Conservation (phyloP, 2,329 filamentous ascomycete genomes). For the Penicillium aurantiogriseum region DNA sequence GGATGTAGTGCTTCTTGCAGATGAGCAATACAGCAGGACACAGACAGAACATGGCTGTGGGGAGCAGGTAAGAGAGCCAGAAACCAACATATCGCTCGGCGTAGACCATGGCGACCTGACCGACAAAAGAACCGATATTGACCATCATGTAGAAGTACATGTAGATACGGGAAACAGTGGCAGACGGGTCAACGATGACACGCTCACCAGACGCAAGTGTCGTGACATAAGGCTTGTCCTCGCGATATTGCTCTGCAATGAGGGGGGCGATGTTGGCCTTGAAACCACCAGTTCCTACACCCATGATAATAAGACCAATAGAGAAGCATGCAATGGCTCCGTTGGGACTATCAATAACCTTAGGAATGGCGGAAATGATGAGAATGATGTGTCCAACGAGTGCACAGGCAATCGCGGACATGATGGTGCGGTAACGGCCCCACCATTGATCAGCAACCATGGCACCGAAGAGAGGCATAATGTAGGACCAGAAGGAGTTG, state of each 20-base stretch:
- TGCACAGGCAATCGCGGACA: slow-evolving; percentile 62
- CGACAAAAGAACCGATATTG: slow-evolving; percentile 63
- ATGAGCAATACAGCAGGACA: slow-evolving; percentile 62
- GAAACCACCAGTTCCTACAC: slow-evolving; percentile 76
- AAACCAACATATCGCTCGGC: slow-evolving; percentile 75
- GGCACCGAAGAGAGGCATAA: slow-evolving; percentile 59
- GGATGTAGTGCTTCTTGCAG: slow-evolving; percentile 62
- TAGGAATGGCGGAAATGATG: slow-evolving; percentile 63
- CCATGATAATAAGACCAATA: slow-evolving; percentile 65
- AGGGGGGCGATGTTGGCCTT: slow-evolving; percentile 75
- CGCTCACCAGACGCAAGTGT: slow-evolving; percentile 59
- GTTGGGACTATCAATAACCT: slow-evolving; percentile 58
- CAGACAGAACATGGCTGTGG: slow-evolving; percentile 62
- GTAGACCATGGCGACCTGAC: slow-evolving; percentile 67
- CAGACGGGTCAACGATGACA: slow-evolving; percentile 68
- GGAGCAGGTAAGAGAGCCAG: slow-evolving; percentile 69
- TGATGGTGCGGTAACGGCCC: slow-evolving; percentile 69
- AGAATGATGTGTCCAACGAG: slow-evolving; percentile 67
- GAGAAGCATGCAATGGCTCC: slow-evolving; percentile 63
- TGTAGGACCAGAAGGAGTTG: slow-evolving; percentile 62
- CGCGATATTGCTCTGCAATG: slow-evolving; percentile 68
- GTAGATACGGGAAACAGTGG: slow-evolving; percentile 67
- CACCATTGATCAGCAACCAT: slow-evolving; percentile 66
- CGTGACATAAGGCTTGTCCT: slow-evolving; percentile 58
- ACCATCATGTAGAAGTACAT: slow-evolving; percentile 71